A percentile compares a stretch with the other conserved stretches of the same genome.
Conservation (phyloP, 345 rosid species). For the Rhodamnia rubescens region DNA sequence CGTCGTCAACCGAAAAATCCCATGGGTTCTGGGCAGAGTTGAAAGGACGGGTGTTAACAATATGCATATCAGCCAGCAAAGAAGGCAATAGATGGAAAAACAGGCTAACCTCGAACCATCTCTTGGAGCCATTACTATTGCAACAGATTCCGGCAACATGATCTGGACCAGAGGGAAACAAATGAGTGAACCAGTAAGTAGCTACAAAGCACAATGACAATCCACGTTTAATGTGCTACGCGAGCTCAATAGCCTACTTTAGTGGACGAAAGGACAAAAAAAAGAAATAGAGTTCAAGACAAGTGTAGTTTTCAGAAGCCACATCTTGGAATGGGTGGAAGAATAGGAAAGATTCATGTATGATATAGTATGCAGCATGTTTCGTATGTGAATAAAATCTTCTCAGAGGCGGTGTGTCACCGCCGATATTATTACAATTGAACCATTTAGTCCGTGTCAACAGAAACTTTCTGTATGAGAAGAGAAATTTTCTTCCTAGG, state of each 20-base stretch:
- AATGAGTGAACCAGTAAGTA: not conserved
- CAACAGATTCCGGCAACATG: constrained; percentile 94
- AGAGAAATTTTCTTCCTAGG: not conserved
- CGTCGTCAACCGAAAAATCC: constrained; percentile 79
- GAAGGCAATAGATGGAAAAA: not conserved
- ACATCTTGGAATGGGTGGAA: not conserved
- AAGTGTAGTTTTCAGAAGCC: not conserved
- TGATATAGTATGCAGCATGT: not conserved
- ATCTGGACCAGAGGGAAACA: constrained; percentile 34
- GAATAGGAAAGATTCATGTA: not conserved
- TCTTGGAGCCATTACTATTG: constrained; percentile 97
- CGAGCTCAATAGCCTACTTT: not conserved
- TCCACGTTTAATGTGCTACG: not conserved
- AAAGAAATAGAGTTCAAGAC: not conserved
- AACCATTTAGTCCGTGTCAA: not conserved
- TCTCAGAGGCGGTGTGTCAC: not conserved
- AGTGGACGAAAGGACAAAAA: not conserved
- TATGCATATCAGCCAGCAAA: not conserved
- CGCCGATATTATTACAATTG: not conserved
- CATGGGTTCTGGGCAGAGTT: constrained; percentile 42
- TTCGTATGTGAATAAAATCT: not conserved
- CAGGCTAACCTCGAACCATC: constrained; percentile 53
- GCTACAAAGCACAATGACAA: not conserved
- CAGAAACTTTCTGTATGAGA: not conserved
- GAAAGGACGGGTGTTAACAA: not conserved